Conservation (phyloP, 2,329 filamentous ascomycete species). For the Pseudogymnoascus sp. region DNA sequence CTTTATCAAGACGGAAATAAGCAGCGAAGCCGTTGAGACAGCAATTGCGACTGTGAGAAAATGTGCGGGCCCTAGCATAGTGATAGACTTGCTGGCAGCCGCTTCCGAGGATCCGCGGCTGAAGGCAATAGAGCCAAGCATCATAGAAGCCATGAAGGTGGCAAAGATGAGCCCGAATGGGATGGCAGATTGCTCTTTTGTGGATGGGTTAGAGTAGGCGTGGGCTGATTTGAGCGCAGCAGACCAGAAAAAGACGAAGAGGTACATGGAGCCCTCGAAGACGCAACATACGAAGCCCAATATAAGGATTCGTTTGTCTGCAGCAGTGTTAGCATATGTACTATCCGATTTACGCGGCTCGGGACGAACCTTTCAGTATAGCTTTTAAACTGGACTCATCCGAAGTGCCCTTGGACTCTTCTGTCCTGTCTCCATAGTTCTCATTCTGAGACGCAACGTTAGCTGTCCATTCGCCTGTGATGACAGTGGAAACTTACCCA, state of each 20-base stretch:
- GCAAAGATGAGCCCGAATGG: conserved; percentile 46
- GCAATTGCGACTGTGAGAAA: conserved; percentile 34
- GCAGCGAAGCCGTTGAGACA: conserved; percentile 30
- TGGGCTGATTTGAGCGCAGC: conserved; percentile 41
- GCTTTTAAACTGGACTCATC: conserved; percentile 17
- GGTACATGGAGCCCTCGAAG: conserved; percentile 53
- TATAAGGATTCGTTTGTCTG: conserved; percentile 40
- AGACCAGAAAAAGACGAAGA: conserved; percentile 56
- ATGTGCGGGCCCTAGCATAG: conserved; percentile 20
- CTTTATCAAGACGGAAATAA: conserved; percentile 34
- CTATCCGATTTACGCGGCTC: conserved; percentile 13
- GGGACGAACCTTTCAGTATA: conserved; percentile 14
- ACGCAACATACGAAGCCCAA: conserved; percentile 45
- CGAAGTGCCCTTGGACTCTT: conserved; percentile 16
- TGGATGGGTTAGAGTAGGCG: conserved; percentile 30
- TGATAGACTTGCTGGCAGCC: conserved; percentile 18
- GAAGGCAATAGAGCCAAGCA: conserved; percentile 49
- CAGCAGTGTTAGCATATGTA: conserved; percentile 17
- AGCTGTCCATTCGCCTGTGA: background rate
- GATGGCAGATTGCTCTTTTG: conserved; percentile 18
- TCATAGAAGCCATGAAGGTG: conserved; percentile 50
- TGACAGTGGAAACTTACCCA: conserved; percentile 37
- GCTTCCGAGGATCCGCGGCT: conserved; percentile 21
- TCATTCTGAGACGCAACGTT: conserved; percentile 32
- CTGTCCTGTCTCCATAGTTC: conserved; percentile 36